Conservation (phyloP, 2,329 filamentous ascomycete genomes). For the Cryphonectria carpinicola region DNA sequence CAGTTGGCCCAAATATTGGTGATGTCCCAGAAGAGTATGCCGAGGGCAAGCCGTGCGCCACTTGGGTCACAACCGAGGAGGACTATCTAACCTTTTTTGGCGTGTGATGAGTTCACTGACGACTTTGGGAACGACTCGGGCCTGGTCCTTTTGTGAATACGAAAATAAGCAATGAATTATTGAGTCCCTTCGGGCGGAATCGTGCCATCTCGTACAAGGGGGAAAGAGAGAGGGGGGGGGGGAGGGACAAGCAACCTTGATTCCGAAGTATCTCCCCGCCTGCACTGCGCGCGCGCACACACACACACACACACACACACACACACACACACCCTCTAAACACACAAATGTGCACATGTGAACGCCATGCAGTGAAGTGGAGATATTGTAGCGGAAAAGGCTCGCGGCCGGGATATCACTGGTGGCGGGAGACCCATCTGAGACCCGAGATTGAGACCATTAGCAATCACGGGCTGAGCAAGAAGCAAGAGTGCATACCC, state of each 20-base stretch:
- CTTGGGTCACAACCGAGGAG: not conserved
- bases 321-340: not conserved
- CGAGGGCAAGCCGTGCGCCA: not conserved
- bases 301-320: not conserved
- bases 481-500: not conserved
- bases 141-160: constrained; percentile 4
- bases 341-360: not conserved
- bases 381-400: not conserved
- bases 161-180: not conserved
- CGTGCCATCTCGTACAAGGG: not conserved
- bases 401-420: not conserved
- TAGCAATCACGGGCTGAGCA: not conserved
- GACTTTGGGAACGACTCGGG: not conserved
- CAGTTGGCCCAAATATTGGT: not conserved
- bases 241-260: not conserved
- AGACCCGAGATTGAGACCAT: not conserved
- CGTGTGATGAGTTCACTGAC: not conserved
- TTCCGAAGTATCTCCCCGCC: not conserved
- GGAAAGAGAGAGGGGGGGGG: not conserved
- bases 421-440: not conserved
- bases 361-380: not conserved
- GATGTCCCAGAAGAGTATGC: not conserved
- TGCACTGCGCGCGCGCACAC: not conserved
- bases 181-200: not conserved
- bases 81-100: not conserved